Percentiles rank a stretch among this genome's conserved stretches.
Conservation (phyloP, 805 yeast genomes). For the Kazachstania viticola region DNA sequence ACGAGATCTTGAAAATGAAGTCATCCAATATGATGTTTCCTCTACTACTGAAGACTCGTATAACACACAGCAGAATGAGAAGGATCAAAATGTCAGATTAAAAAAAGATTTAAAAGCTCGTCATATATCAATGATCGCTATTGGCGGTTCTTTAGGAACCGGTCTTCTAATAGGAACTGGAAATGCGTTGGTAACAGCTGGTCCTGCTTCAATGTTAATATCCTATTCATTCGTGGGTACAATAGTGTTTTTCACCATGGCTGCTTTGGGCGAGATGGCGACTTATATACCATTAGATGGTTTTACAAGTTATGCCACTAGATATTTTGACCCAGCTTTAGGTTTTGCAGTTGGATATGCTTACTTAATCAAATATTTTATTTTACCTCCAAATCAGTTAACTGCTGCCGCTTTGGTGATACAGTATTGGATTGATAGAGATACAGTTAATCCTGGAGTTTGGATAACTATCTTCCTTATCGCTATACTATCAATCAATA, state of each 20-base stretch:
- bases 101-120: conserved; percentile 34
- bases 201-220: conserved; percentile 44
- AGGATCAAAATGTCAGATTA: conserved; percentile 8
- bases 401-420: conserved; percentile 37
- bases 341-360: conserved; percentile 39
- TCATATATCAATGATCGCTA: conserved; percentile 62
- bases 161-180: conserved; percentile 74
- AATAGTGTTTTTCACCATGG: conserved; percentile 56
- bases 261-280: conserved; percentile 59
- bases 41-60: too few species aligned
- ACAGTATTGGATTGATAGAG: conserved; percentile 34
- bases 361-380: conserved; percentile 34
- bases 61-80: conserved; percentile 6
- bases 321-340: conserved; percentile 37
- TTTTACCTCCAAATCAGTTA: conserved; percentile 36
- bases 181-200: conserved; percentile 56
- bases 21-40: too few species aligned
- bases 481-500: conserved; percentile 27
- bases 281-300: conserved; percentile 59
- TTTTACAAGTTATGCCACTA: conserved; percentile 46
- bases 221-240: conserved; percentile 63
- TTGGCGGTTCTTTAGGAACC: conserved; percentile 78
- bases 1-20: too few species aligned
- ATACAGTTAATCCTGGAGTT: conserved; percentile 32
- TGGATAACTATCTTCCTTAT: conserved; percentile 35